Percentiles rank a stretch among this genome's conserved stretches.
Evolutionary conservation across 75 land plant species (phyloP).

Genomic region (Gnetum montanum): DNA sequence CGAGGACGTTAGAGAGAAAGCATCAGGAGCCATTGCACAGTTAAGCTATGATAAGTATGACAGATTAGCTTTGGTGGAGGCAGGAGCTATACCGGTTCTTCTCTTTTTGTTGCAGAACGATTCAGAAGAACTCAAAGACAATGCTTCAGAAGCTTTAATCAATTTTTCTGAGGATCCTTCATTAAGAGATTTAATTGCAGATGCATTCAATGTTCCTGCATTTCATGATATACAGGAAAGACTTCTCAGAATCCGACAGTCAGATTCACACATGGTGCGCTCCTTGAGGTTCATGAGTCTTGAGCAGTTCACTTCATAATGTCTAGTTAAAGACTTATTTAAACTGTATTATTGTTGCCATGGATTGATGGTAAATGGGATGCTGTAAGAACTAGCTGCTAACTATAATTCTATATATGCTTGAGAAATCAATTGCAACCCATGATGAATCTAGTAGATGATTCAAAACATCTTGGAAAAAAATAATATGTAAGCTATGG

Average conservation of each 20-base stretch:
- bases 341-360: too few relatives aligned
- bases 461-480: too few relatives aligned
- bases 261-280: constrained; percentile 13
- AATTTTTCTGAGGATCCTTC: constrained; percentile 29
- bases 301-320: constrained; percentile 13
- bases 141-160: constrained; percentile 30
- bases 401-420: too few relatives aligned
- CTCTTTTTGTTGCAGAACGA: constrained; percentile 16
- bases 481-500: too few relatives aligned
- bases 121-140: constrained; percentile 30
- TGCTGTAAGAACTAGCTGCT: too few relatives aligned
- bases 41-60: constrained; percentile 32
- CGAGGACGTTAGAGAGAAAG: constrained; percentile 21
- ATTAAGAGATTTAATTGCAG: constrained; percentile 13
- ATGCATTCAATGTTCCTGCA: constrained; percentile 12
- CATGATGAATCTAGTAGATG: too few relatives aligned
- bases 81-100: constrained; percentile 35
- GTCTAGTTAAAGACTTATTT: neutral
- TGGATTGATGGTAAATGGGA: too few relatives aligned
- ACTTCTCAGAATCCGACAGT: constrained; percentile 7
- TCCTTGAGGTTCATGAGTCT: constrained; percentile 17
- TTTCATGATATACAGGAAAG: constrained; percentile 16
- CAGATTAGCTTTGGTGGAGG: constrained; percentile 25
- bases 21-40: constrained; percentile 34
- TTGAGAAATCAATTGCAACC: too few relatives aligned